A percentile compares a stretch with the other conserved stretches of the same genome.
phyloP scores from a whole-genome alignment of 208 protist genomes.

The Phytomonas francai region DNA sequence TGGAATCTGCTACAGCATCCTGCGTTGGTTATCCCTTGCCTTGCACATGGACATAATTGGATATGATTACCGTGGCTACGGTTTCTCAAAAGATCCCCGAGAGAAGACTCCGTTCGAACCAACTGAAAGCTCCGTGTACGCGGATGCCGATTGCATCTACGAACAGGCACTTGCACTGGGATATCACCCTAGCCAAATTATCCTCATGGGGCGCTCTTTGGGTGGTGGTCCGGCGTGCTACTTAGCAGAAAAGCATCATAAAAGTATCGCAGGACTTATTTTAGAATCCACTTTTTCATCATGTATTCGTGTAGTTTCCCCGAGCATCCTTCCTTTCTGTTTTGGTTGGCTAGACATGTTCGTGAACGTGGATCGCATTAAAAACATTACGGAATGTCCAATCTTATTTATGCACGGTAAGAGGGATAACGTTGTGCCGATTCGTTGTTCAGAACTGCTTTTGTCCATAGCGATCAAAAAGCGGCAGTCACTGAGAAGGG shows the following conservation, averaged over 20 bases:
- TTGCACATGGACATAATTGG: conserved; percentile 34
- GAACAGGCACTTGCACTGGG: conserved; percentile 24
- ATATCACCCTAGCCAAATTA: conserved; percentile 29
- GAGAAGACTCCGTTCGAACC: neutral
- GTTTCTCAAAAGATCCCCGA: conserved; percentile 23
- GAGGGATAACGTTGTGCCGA: conserved; percentile 45
- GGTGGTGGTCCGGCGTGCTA: conserved; percentile 71
- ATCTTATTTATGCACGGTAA: conserved; percentile 66
- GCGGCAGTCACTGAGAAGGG: neutral
- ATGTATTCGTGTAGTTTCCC: conserved; percentile 36
- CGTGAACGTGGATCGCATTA: conserved; percentile 40
- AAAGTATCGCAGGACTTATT: conserved; percentile 44
- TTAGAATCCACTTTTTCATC: conserved; percentile 71
- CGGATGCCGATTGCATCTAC: conserved; percentile 66
- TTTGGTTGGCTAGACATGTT: conserved; percentile 43
- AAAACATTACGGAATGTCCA: conserved; percentile 35
- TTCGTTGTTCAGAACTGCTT: conserved; percentile 37
- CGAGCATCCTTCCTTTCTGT: conserved; percentile 13
- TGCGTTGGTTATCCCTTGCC: conserved; percentile 17
- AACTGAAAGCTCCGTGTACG: conserved; percentile 43
- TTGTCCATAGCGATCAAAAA: conserved; percentile 14
- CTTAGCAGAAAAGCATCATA: conserved; percentile 57
- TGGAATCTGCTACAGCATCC: conserved; percentile 22
- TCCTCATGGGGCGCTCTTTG: conserved; percentile 71
- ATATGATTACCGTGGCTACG: conserved; percentile 82